Conservation (phyloP, 2,329 filamentous ascomycete species). For the Beauveria australis region DNA sequence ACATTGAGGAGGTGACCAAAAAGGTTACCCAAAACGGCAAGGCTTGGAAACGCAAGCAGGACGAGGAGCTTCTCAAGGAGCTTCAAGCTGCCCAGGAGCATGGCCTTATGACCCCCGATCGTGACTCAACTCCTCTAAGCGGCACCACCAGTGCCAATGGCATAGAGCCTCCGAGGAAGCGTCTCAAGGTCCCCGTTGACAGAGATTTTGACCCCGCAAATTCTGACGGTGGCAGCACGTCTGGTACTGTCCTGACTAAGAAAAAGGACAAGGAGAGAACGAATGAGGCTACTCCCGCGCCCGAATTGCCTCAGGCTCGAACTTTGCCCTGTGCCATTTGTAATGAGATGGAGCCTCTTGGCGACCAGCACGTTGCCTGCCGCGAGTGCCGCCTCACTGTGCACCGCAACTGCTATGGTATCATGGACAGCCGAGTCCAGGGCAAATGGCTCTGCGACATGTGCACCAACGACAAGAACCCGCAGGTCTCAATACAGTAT, state of each 20-base stretch:
- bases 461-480: constrained; percentile 88
- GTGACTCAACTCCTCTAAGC: constrained; percentile 29
- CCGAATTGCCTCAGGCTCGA: constrained; percentile 71
- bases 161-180: constrained; percentile 55
- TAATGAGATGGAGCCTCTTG: constrained; percentile 60
- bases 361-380: constrained; percentile 69
- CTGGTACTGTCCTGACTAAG: constrained; percentile 29
- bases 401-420: constrained; percentile 87
- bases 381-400: constrained; percentile 85
- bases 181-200: constrained; percentile 49
- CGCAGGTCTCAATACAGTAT: constrained; percentile 87
- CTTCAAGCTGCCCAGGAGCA: constrained; percentile 57
- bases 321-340: constrained; percentile 82
- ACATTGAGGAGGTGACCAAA: constrained; percentile 82
- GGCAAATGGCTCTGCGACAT: constrained; percentile 93
- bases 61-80: constrained; percentile 82
- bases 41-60: constrained; percentile 79
- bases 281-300: constrained; percentile 49
- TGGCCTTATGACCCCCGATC: constrained; percentile 35
- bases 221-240: constrained; percentile 36
- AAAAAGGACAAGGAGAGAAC: constrained; percentile 50
- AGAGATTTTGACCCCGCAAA: constrained; percentile 40
- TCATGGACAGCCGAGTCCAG: constrained; percentile 58
- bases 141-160: constrained; percentile 21
- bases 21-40: constrained; percentile 74